Conservation (phyloP, 345 rosid genomes). For the Citrus glauca region DNA sequence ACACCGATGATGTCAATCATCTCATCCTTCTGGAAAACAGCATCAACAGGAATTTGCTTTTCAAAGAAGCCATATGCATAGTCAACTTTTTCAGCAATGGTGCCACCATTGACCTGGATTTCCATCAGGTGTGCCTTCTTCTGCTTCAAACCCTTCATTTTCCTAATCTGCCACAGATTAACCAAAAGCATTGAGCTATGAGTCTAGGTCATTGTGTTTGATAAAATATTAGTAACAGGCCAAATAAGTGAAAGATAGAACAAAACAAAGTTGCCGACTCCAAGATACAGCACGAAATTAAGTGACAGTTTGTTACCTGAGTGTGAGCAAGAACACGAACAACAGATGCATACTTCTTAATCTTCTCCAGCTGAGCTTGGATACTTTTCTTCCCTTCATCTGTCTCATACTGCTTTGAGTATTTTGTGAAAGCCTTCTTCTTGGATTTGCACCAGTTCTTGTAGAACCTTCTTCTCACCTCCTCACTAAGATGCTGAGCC, state of each 20-base stretch:
- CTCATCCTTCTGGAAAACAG: slow-evolving; percentile 86
- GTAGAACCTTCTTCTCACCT: slow-evolving; percentile 74
- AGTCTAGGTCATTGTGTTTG: not conserved
- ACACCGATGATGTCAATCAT: slow-evolving; percentile 85
- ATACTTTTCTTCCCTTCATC: slow-evolving; percentile 71
- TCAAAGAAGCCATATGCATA: slow-evolving; percentile 77
- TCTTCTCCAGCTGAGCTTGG: slow-evolving; percentile 66
- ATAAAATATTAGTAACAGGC: not conserved
- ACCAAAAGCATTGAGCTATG: not conserved
- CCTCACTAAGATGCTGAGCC: slow-evolving; percentile 92
- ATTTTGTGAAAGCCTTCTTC: slow-evolving; percentile 83
- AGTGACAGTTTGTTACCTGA: slow-evolving; percentile 38
- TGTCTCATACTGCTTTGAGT: slow-evolving; percentile 49
- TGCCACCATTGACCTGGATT: slow-evolving; percentile 84
- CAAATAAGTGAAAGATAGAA: not conserved
- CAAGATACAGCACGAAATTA: not conserved
- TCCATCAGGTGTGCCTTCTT: slow-evolving; percentile 92
- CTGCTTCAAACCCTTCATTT: slow-evolving; percentile 88
- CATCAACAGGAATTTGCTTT: slow-evolving; percentile 74
- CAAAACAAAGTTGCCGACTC: not conserved
- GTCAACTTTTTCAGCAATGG: slow-evolving; percentile 71
- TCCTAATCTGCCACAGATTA: slow-evolving; percentile 50
- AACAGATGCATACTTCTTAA: slow-evolving; percentile 71
- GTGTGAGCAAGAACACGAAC: slow-evolving; percentile 85
- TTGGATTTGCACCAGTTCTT: slow-evolving; percentile 85